A percentile compares a stretch with the other conserved stretches of the same genome.
Evolutionary conservation across 805 yeast species (phyloP).

Genomic region (Lipomyces chichibuensis): DNA sequence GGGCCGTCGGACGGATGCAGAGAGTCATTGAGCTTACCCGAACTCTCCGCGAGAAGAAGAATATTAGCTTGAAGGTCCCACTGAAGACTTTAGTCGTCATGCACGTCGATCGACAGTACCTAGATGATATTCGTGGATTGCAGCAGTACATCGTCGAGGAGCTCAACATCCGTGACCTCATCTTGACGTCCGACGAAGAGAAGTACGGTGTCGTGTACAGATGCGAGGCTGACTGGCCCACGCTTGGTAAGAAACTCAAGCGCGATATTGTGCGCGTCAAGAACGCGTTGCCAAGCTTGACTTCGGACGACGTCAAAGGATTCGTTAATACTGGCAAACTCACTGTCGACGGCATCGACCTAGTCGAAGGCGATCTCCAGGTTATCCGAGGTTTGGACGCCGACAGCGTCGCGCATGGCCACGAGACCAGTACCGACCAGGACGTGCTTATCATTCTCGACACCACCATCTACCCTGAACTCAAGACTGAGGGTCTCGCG

Average conservation of each 20-base stretch:
- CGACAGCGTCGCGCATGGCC: conserved; percentile 63
- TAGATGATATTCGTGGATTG: conserved; percentile 76
- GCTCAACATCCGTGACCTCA: conserved; percentile 84
- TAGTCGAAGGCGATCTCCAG: conserved; percentile 84
- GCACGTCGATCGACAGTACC: conserved; percentile 73
- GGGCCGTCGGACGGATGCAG: conserved; percentile 94
- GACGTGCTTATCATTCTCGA: conserved; percentile 91
- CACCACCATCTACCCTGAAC: conserved; percentile 80
- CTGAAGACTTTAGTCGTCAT: conserved; percentile 83
- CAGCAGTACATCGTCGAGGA: conserved; percentile 83
- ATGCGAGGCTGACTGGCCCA: conserved; percentile 99
- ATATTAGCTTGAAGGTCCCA: conserved; percentile 92
- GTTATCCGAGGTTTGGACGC: conserved; percentile 81
- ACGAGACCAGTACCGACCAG: conserved; percentile 83
- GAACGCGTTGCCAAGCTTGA: conserved; percentile 81
- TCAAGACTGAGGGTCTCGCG: conserved; percentile 91
- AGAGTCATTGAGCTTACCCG: conserved; percentile 95
- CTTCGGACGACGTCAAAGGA: conserved; percentile 79
- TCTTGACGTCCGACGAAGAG: conserved; percentile 87
- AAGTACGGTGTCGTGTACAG: conserved; percentile 89
- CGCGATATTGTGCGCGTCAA: conserved; percentile 91
- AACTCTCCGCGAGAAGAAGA: conserved; percentile 93
- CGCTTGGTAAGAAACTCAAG: conserved; percentile 94
- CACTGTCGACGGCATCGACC: conserved; percentile 84
- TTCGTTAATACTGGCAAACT: conserved; percentile 74